Evolutionary conservation across 2,329 filamentous ascomycete species (phyloP).

Genomic region (Trichoderma atroviride): DNA sequence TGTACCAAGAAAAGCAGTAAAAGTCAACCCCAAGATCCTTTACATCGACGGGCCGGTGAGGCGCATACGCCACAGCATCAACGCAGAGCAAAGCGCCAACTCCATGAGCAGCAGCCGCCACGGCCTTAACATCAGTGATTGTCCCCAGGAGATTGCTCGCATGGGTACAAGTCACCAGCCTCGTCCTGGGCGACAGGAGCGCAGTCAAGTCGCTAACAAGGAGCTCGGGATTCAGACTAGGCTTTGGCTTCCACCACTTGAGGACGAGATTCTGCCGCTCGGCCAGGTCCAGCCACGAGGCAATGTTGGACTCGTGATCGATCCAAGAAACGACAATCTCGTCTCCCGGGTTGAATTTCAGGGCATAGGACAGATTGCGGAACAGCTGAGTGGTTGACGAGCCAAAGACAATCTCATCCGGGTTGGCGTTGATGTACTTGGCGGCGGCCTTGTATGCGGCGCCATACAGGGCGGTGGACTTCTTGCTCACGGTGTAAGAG

Average conservation of each 20-base stretch:
- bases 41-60: slow-evolving; percentile 71
- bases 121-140: slow-evolving; percentile 63
- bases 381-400: slow-evolving; percentile 76
- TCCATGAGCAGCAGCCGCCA: slow-evolving; percentile 56
- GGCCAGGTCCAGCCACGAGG: slow-evolving; percentile 72
- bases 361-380: slow-evolving; percentile 65
- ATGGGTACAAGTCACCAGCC: slow-evolving; percentile 73
- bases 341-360: slow-evolving; percentile 58
- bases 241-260: slow-evolving; percentile 68
- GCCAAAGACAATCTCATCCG: slow-evolving; percentile 71
- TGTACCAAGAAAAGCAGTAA: slow-evolving; percentile 82
- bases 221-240: slow-evolving; percentile 60
- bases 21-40: slow-evolving; percentile 70
- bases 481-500: slow-evolving; percentile 62
- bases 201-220: slow-evolving; percentile 57
- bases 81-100: slow-evolving; percentile 65
- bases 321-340: slow-evolving; percentile 72
- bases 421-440: slow-evolving; percentile 67
- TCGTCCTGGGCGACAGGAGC: slow-evolving; percentile 65
- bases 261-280: slow-evolving; percentile 60
- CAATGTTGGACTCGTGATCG: slow-evolving; percentile 79
- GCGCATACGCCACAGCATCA: slow-evolving; percentile 76
- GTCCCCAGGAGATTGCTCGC: slow-evolving; percentile 73
- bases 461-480: slow-evolving; percentile 61
- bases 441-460: slow-evolving; percentile 67